Evolutionary conservation across 2,329 filamentous ascomycete genomes (phyloP), one percentile per base, ranked within the genome.

Genomic region (Lachnellula occidentalis): DNA sequence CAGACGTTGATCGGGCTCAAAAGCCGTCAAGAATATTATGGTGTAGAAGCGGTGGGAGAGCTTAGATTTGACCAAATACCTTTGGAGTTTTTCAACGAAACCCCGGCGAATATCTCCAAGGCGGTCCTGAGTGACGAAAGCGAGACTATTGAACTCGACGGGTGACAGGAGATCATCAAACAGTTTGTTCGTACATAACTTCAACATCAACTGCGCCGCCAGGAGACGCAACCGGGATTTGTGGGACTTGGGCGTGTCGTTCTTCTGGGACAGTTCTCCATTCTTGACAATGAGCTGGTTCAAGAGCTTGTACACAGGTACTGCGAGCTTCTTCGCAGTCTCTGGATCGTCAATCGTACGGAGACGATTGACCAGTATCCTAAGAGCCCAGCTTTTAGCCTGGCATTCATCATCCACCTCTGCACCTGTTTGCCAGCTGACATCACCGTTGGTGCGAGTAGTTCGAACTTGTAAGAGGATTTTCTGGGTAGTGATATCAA

Each of bases 81-180:
- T 96, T 72, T 95, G 94, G 41, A 99, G 76, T 64, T 92, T 91
- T 65, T 85, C 83, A 51, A 94, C 79, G 65, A 99, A 97, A 1
- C 81, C 82, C 46, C 79, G 81, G 34, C 94, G 86, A 27, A 97
- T 90, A 60, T 86, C 79, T 2, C 81, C 74, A 48, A 88, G 78
- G 5, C 79, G 77, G 66, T 96, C 92, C 68, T 97, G 92, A 2
- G 88, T 83, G 12, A 96, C 81, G 57, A 89, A 80, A 0, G 91
- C 87, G 11, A 99, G 78, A 27, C 82, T 79, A 67, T 96, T 90
- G 73, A 97, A 99, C 65, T 88, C 85, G 4, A 75, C 69, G 0
- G 87, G 82, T 5, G 81, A 80, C 48, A 97, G 78, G 19, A 90
- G 72, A 47, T 87, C 83, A 65, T 97, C 92, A 61, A 92, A 84